Evolutionary conservation across 2,329 filamentous ascomycete genomes (phyloP), one percentile per base, ranked within the genome.

Genomic region (Colletotrichum tropicicola): DNA sequence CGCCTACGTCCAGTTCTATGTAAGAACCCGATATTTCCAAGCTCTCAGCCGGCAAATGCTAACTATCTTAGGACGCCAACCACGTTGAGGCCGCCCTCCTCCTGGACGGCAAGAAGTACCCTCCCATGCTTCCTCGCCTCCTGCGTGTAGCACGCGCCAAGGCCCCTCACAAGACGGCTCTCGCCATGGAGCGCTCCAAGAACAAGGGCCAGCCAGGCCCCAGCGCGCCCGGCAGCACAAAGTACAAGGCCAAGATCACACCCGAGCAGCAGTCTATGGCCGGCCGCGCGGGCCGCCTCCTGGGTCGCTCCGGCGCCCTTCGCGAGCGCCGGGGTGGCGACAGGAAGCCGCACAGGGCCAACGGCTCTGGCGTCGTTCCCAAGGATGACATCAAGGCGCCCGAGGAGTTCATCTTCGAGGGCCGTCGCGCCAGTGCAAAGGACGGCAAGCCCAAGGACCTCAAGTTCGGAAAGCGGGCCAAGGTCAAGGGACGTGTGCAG

Each of bases 1-100:
- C 74, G 97, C 97, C 67, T 99, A 99, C 73, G 95, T 99, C 15
- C 96, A 99, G 75, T 99, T 99, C 79, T 88, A 91, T 73, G 88
- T 89, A 72, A 80, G 82, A 77, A 15, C 17, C 48, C 17, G 7
- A 5, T 44, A 13, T 6, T 30, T 13, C n/a, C 45, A 28, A 43
- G 58, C 32, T 15, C 6, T 27, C 13, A 35, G 12, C 13, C 51
- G 17, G 23, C 23, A 53, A 41, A 55, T 51, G 35, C 51, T 47
- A 68, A 73, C 62, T 51, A 44, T 28, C 30, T 37, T 71, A 91
- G 83, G 93, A 98, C 72, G 88, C 85, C 68, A 98, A 97, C 72
- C 85, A 91, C 45, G 95, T 99, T 47, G 96, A 99, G 78, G 87
- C 91, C n/a, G 96, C 96, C 2, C 85, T 99, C 12, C 86, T 97